Evolutionary conservation across 169 alveolate genomes (phyloP), one percentile per base, ranked within the genome.

Genomic region (Eimeria praecox): DNA sequence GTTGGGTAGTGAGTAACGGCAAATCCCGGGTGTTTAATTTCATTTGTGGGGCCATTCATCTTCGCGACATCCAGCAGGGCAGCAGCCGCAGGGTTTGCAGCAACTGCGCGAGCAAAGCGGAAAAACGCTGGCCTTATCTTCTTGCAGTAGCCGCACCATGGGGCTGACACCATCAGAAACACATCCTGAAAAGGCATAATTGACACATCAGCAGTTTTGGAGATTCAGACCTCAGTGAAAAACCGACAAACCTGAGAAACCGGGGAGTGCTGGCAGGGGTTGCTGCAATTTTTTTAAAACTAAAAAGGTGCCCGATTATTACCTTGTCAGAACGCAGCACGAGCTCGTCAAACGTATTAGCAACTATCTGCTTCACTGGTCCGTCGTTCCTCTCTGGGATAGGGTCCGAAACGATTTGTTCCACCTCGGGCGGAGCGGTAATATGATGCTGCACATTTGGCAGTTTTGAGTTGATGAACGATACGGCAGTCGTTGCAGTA

Each of bases 111-210:
- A 0, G 97, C 98, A 78, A 97, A 96, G 54, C 96, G 96, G 64
- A 85, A 96, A 97, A 96, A 97, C 38, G 92, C 94, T 38, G 99
- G 99, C 75, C 98, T 99, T 54, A 99, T 97, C 94, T 97, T 95
- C 95, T 99, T 99, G 98, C 99, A 99, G 97, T 98, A 99, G 35
- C 99, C 99, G 95, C 99, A 99, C 99, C 99, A 99, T 64, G 99
- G 99, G n/a, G 99, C 99, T 90, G 99, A 98, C 95, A 98, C 98
- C 97, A 98, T 99, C 80, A 99, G 98, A 75, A 99, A 97, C 85
- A 99, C 99, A 95, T 98, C 99, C 95, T 97, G 89, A 3, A 20
- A 12, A 69, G 12, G 10, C 69, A 56, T 30, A 40, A 56, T 10
- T 38, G 46, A 33, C 93, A 87, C 54, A 56, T n/a, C 5, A 30